These are phyloP conservation scores for Termitomyces sp. DNA, from an alignment of 768 basidiomycete genomes.

Conservation along the genomic window DNA sequence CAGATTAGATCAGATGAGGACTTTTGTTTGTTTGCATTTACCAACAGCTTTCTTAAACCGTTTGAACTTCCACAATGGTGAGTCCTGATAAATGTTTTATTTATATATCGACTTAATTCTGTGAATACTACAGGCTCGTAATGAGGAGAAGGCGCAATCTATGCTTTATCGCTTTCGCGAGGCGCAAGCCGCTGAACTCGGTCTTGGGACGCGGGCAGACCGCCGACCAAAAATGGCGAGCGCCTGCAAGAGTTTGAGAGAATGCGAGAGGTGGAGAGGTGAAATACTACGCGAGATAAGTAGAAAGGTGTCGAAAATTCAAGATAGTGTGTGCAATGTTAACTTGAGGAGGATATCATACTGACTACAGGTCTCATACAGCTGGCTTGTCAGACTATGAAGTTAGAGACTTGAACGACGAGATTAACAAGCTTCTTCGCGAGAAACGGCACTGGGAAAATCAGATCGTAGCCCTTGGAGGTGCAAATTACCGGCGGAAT, in stretches of 20 bases:
- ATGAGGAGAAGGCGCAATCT: slow-evolving; percentile 75
- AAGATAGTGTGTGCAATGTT: slow-evolving; percentile 42
- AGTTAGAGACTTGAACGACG: slow-evolving; percentile 93
- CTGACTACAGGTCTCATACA: slow-evolving; percentile 23
- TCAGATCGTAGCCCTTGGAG: slow-evolving; percentile 92
- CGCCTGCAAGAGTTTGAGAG: slow-evolving; percentile 84
- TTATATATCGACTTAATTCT: not conserved
- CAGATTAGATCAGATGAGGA: not conserved
- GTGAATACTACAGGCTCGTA: slow-evolving; percentile 66
- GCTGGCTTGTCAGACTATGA: slow-evolving; percentile 95
- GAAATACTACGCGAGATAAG: slow-evolving; percentile 94
- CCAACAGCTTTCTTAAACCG: not conserved
- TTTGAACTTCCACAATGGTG: not conserved
- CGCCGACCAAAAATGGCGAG: slow-evolving; percentile 91
- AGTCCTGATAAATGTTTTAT: not conserved
- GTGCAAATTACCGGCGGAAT: slow-evolving; percentile 93
- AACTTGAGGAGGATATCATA: not conserved
- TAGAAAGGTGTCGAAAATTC: slow-evolving; percentile 96
- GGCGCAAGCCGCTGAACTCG: slow-evolving; percentile 93
- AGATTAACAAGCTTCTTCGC: slow-evolving; percentile 92
- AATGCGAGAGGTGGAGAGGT: slow-evolving; percentile 94
- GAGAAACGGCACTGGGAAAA: slow-evolving; percentile 99
- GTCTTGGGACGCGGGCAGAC: slow-evolving; percentile 79
- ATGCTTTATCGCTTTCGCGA: slow-evolving; percentile 79
- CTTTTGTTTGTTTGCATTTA: not conserved